Conservation (phyloP, 2,329 filamentous ascomycete genomes). For the Xylaria sp. region DNA sequence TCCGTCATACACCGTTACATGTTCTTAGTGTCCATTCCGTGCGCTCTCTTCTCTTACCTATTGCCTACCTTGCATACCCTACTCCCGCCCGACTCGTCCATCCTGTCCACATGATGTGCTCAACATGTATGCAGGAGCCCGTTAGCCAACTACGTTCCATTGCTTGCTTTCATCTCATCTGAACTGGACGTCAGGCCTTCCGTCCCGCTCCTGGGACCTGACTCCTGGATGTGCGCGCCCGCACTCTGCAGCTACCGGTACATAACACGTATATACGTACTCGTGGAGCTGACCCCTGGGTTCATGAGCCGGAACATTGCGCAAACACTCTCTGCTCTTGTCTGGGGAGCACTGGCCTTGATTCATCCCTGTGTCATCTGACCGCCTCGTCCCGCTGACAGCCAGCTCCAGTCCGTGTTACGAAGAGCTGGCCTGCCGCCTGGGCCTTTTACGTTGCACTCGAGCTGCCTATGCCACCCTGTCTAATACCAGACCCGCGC, state of each 20-base stretch:
- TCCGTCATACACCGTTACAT: constrained; percentile 19
- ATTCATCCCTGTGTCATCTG: constrained; percentile 9
- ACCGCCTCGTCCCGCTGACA: constrained; percentile 18
- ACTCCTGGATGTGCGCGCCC: not conserved
- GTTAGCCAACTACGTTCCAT: constrained; percentile 5
- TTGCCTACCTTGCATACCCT: constrained; percentile 12
- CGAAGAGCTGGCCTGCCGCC: constrained; percentile 4
- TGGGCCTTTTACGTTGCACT: not conserved
- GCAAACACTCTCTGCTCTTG: constrained; percentile 18
- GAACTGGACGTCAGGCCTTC: not conserved
- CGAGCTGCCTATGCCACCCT: not conserved
- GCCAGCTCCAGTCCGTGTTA: constrained; percentile 23
- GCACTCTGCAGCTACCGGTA: not conserved
- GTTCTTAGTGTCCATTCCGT: constrained; percentile 6
- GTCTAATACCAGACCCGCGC: not conserved
- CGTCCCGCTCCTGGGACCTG: not conserved
- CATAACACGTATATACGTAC: constrained; percentile 9
- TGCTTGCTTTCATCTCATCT: not conserved
- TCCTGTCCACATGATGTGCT: constrained; percentile 24
- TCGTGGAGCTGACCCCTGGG: constrained; percentile 1
- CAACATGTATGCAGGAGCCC: constrained; percentile 22
- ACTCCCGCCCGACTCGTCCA: not conserved
- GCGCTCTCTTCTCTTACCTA: constrained; percentile 6
- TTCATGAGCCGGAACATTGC: constrained; percentile 2
- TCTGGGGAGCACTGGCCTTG: constrained; percentile 4